Base-by-base conservation (phyloP, 2,329 filamentous ascomycete species). In the Trichoderma polysporum region DNA sequence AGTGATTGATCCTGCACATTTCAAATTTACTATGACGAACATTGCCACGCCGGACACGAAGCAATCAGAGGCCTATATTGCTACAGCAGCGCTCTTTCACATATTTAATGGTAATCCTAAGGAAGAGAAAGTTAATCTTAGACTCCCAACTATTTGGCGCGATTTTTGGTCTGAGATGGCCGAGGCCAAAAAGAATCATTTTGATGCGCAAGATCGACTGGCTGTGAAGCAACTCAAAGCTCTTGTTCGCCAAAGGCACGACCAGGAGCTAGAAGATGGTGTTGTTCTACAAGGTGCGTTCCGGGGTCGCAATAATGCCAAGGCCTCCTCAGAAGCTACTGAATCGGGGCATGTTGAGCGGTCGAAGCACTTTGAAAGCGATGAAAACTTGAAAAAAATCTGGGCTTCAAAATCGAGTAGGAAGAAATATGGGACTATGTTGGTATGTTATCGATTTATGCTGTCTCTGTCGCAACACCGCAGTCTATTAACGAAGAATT, bases 41-140 rank as follows among this genome's bases (percentile, higher is more conserved):
- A 79, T 96, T 50, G 91, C 93, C 12, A 90, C 93, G 0, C 88
- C 93, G 0, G 90, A 93, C 62, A 72, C 83, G 13, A 88, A 89
- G 70, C 94, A 99, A 75, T 96, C 95, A 6, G 94, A 98, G 77
- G 90, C 90, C 1, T 98, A 90, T 72, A 85, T 95, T 49, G 91
- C 93, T 6, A 97, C 93, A 0, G 84, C 88, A 13, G 92, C 91
- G 1, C 80, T 99, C 1, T 97, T 97, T 76, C 85, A 91, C 47
- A 83, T 97, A 0, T 97, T 93, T 70, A 88, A 88, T 1, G 85
- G 86, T n/a, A 91, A 89, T 17, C 79, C 87, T 0, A 95, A 92
- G 72, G 94, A 98, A 74, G 93, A 96, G 70, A 98, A 96, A 76
- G 87, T 92, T 2, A 90, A 90, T 68, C 77, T 97, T 69, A 87